Conservation (phyloP, 2,329 filamentous ascomycete species). For the Nemania sp. region DNA sequence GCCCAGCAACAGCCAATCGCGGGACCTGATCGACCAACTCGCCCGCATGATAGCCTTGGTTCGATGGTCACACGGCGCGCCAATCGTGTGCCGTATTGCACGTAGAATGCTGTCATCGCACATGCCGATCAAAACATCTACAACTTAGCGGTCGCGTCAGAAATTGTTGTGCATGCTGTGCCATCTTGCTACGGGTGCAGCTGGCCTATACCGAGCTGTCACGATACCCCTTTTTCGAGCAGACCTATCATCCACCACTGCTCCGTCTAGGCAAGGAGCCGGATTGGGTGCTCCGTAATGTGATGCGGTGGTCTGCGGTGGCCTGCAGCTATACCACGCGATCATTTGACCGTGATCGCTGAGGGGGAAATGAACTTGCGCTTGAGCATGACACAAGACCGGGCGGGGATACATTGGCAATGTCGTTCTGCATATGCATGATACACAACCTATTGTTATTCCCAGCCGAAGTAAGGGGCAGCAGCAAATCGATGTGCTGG, state of each 20-base stretch:
- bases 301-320: constrained; percentile 6
- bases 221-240: too few relatives aligned
- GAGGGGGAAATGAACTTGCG: constrained; percentile 20
- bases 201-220: too few relatives aligned
- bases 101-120: constrained; percentile 3
- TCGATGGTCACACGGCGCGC: neutral
- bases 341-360: constrained; percentile 13
- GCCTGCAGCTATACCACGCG: too few relatives aligned
- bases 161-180: neutral
- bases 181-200: neutral
- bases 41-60: constrained; percentile 3
- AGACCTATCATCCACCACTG: too few relatives aligned
- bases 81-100: neutral
- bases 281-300: neutral
- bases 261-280: too few relatives aligned
- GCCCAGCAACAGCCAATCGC: constrained; percentile 5
- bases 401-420: constrained; percentile 10
- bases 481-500: constrained; percentile 19
- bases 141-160: neutral
- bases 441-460: constrained; percentile 13
- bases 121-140: neutral
- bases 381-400: neutral
- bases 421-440: constrained; percentile 20
- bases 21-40: constrained; percentile 4
- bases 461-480: constrained; percentile 11